phyloP scores from a whole-genome alignment of 257 asterid genomes.

The Fraxinus excelsior region DNA sequence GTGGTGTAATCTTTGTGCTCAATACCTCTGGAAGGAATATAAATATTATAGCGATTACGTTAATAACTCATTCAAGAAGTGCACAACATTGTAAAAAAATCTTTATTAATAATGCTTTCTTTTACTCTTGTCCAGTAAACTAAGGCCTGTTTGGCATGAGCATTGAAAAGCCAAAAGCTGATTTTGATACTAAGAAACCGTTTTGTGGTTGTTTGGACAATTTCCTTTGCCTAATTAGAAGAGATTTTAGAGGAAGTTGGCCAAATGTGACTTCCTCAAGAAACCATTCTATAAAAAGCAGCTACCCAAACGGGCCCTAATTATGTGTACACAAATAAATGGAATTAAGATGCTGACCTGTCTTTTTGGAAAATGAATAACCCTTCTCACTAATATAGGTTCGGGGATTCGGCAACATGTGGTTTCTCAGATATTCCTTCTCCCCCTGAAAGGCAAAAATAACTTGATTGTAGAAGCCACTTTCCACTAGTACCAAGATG shows the following conservation, averaged over 20 bases:
- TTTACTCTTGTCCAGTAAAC: not conserved
- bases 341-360: conserved; percentile 37
- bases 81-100: not conserved
- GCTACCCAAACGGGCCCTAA: not conserved
- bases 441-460: conserved; percentile 32
- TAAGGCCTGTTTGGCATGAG: not conserved
- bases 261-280: not conserved
- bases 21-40: conserved; percentile 64
- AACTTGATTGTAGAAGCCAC: not conserved
- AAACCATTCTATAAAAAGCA: not conserved
- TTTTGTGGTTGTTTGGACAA: too few species aligned
- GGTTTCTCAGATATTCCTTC: conserved; percentile 51
- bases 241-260: not conserved
- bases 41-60: not conserved
- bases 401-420: conserved; percentile 51
- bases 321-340: not conserved
- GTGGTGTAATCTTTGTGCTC: conserved; percentile 78
- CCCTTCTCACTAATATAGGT: conserved; percentile 47
- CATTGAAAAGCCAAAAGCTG: too few species aligned
- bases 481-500: not conserved
- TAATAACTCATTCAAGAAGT: not conserved
- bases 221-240: not conserved
- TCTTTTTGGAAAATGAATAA: conserved; percentile 42
- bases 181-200: too few species aligned
- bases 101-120: not conserved